Evolutionary conservation across 805 yeast species (phyloP), one percentile per base, ranked within the genome.

Genomic region (Blastobotrys attinorum): DNA sequence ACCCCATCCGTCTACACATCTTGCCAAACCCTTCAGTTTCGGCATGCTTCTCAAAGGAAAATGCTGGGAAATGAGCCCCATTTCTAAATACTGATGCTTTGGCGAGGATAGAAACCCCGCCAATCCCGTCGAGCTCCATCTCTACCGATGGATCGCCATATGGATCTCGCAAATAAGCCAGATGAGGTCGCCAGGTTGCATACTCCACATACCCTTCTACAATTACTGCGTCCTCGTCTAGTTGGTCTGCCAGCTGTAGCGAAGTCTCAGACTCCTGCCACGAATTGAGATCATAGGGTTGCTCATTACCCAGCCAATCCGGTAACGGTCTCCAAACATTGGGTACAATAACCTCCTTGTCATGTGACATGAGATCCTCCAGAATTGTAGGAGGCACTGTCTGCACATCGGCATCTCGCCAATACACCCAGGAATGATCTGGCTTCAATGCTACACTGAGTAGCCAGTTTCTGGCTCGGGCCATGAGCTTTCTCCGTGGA

Each of bases 371-470:
- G 56, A 90, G 69, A 64, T 90, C 97, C 64, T 90, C 96, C 50
- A 90, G 65, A 48, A 90, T 78, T 2, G 96, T 79, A 1, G 80
- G 73, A 1, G 97, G 95, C 22, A 84, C 81, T 0, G 90, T 82
- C 62, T 90, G 95, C n/a, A 90, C 96, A 63, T 90, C 97, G 10
- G 94, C 96, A 68, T 90, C 97, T 64, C 98, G 73, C 98, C 98
- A 90, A 63, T 90, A 89, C 8, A 90, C 97, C 84, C 90, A 89
- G 2, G 96, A 82, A 61, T 90, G 98, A 62, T 90, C 82, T 1
- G 98, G 97, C 62, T 83, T 83, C 37, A 90, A 63, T 1, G 97
- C 94, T 5, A 83, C 92, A 1, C 90, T 70, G 58, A 88, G 76
- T 35, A 90, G 68, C 98, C 97, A 90, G 64, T 90, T 90, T 62